phyloP scores from a whole-genome alignment of 371 early-diverging fungal species.

The Entomophthora muscae region DNA sequence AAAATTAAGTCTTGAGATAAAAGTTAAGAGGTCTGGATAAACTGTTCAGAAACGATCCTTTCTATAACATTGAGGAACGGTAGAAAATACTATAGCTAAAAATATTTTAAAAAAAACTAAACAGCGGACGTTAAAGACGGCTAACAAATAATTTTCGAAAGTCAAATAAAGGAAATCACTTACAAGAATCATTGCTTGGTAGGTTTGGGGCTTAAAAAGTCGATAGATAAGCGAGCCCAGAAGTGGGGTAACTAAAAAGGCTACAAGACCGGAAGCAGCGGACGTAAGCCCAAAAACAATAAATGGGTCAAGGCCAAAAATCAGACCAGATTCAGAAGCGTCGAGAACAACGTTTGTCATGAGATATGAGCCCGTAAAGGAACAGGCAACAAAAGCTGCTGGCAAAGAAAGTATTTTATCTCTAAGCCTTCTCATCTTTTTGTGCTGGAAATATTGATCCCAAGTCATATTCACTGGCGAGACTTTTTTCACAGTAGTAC shows the following conservation, averaged over 20 bases:
- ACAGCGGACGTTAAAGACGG: too few species aligned
- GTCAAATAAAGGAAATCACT: neutral
- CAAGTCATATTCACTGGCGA: constrained; percentile 6
- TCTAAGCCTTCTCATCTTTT: neutral
- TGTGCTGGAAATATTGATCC: constrained; percentile 6
- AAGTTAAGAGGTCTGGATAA: too few species aligned
- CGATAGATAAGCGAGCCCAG: constrained; percentile 4
- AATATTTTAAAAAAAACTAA: too few species aligned
- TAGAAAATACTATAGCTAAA: too few species aligned
- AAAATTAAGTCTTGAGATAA: too few species aligned
- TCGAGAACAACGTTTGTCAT: constrained; percentile 6
- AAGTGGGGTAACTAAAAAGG: constrained; percentile 7
- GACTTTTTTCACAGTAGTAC: neutral
- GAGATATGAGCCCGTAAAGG: neutral
- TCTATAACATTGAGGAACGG: too few species aligned
- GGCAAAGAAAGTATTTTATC: constrained; percentile 4
- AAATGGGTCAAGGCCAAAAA: constrained; percentile 5
- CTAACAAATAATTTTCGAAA: too few species aligned
- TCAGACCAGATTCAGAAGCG: neutral
- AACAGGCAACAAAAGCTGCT: neutral
- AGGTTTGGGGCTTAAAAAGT: neutral
- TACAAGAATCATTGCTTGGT: constrained; percentile 3
- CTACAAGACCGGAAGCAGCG: neutral
- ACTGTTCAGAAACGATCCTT: too few species aligned
- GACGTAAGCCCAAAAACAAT: constrained; percentile 1